These are phyloP conservation scores for Emericellopsis atlantica DNA, from an alignment of 2,329 filamentous ascomycete genomes.

Conservation along the genomic window DNA sequence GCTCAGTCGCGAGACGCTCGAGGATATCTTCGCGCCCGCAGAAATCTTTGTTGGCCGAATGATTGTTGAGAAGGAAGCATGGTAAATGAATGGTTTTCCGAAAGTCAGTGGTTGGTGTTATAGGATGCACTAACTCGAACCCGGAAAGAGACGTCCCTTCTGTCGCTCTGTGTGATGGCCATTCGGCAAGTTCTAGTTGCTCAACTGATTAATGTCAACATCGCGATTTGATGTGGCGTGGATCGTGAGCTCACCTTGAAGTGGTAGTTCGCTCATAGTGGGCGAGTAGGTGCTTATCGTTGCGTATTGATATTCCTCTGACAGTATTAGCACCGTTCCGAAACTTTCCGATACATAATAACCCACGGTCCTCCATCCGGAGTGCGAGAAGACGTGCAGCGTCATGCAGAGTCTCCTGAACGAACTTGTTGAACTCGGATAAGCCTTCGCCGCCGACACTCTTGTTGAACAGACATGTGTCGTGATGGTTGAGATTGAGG, in stretches of 20 bases:
- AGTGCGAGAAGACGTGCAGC: neutral
- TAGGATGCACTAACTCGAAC: constrained; percentile 1
- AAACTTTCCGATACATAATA: neutral
- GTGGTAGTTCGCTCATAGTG: constrained; percentile 2
- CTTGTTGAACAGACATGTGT: constrained; percentile 2
- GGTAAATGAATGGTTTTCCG: neutral
- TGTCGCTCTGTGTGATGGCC: neutral
- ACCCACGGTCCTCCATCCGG: constrained; percentile 1
- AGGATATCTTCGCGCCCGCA: constrained; percentile 4
- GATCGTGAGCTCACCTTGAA: neutral
- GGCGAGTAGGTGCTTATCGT: constrained; percentile 1
- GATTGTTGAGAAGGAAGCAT: neutral
- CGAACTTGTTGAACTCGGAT: constrained; percentile 1
- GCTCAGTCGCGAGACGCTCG: constrained; percentile 1
- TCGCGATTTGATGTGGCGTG: neutral
- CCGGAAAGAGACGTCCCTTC: constrained; percentile 1
- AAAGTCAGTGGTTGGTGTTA: neutral
- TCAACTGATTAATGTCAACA: neutral
- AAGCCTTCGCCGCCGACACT: constrained; percentile 1
- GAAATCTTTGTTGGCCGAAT: constrained; percentile 1
- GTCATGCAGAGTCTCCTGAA: neutral
- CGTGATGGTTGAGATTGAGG: constrained; percentile 3
- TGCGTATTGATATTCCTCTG: constrained; percentile 4
- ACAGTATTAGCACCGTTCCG: neutral
- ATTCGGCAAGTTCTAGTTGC: neutral